These are phyloP conservation scores for Pythium phragmiticola DNA, from an alignment of 352 stramenopile species.

Conservation along the genomic window DNA sequence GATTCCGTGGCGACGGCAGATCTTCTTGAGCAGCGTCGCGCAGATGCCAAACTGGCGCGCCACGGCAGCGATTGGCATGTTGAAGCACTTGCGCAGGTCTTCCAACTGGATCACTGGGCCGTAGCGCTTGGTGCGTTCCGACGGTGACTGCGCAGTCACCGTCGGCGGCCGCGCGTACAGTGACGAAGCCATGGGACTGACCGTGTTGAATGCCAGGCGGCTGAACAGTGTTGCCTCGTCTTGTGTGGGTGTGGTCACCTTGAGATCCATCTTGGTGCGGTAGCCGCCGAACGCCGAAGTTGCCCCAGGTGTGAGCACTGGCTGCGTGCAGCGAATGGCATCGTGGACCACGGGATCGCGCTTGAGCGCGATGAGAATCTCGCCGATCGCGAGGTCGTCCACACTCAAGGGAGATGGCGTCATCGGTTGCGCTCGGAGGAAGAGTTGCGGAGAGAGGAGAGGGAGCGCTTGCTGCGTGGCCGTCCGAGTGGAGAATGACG, in stretches of 20 bases:
- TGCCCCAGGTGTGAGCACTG: conserved; percentile 3
- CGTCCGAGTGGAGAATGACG: conserved; percentile 16
- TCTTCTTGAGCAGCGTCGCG: conserved; percentile 85
- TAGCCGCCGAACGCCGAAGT: conserved; percentile 27
- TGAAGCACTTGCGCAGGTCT: conserved; percentile 76
- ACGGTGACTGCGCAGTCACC: conserved; percentile 30
- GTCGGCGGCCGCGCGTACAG: conserved; percentile 30
- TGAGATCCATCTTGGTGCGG: conserved; percentile 49
- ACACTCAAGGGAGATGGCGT: conserved; percentile 33
- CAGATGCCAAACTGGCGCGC: conserved; percentile 84
- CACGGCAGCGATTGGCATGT: conserved; percentile 81
- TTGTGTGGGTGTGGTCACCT: conserved; percentile 35
- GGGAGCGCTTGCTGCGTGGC: conserved; percentile 8
- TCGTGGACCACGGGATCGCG: conserved; percentile 35
- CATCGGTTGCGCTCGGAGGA: conserved; percentile 1
- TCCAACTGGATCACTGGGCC: conserved; percentile 70
- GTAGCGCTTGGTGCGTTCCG: conserved; percentile 56
- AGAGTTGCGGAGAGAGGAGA: background rate
- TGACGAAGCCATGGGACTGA: conserved; percentile 52
- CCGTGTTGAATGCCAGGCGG: conserved; percentile 33
- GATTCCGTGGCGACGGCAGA: conserved; percentile 78
- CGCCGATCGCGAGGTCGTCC: conserved; percentile 69
- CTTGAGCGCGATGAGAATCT: conserved; percentile 83
- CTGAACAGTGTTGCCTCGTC: conserved; percentile 34
- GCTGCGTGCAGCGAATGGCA: background rate